A percentile compares a stretch with the other conserved stretches of the same genome.
Conservation (phyloP, 2,329 filamentous ascomycete genomes). For the Curvularia sp. region DNA sequence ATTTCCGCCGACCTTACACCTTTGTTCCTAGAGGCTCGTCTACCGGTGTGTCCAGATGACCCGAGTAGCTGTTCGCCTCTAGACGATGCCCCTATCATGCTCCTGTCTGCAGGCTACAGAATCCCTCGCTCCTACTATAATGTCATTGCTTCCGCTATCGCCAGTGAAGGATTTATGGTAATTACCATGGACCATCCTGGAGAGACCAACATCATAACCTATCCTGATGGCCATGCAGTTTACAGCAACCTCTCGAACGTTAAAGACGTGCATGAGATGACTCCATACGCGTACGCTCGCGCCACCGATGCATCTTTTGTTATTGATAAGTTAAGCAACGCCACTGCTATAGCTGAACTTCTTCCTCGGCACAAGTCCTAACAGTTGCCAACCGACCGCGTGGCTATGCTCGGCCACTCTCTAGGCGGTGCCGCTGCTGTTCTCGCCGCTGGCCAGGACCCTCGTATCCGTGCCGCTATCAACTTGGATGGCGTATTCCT, state of each 20-base stretch:
- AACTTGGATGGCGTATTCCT: slow-evolving; percentile 31
- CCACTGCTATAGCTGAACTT: slow-evolving; percentile 27
- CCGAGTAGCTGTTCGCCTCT: slow-evolving; percentile 16
- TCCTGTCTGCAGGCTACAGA: slow-evolving; percentile 57
- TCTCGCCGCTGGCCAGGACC: slow-evolving; percentile 22
- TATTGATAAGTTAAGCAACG: slow-evolving; percentile 34
- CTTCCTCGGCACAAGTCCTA: slow-evolving; percentile 21
- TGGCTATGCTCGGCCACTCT: slow-evolving; percentile 32
- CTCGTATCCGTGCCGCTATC: slow-evolving; percentile 24
- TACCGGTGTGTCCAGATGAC: slow-evolving; percentile 26
- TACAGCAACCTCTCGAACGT: slow-evolving; percentile 12
- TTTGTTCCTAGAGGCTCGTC: slow-evolving; percentile 29
- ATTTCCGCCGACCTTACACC: slow-evolving; percentile 26
- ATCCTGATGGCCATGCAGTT: slow-evolving; percentile 50
- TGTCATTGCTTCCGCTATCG: slow-evolving; percentile 55
- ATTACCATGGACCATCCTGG: slow-evolving; percentile 60
- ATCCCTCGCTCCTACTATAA: slow-evolving; percentile 54
- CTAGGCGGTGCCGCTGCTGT: slow-evolving; percentile 31
- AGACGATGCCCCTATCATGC: slow-evolving; percentile 32
- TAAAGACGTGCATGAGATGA: background rate
- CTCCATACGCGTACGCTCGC: slow-evolving; percentile 14
- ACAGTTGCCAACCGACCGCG: slow-evolving; percentile 17
- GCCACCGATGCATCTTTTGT: slow-evolving; percentile 32
- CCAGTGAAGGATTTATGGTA: slow-evolving; percentile 57
- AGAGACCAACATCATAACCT: slow-evolving; percentile 57